Percentiles rank a stretch among this genome's conserved stretches.
Evolutionary conservation across 2,329 filamentous ascomycete genomes (phyloP).

Genomic region (Fusarium sp.): DNA sequence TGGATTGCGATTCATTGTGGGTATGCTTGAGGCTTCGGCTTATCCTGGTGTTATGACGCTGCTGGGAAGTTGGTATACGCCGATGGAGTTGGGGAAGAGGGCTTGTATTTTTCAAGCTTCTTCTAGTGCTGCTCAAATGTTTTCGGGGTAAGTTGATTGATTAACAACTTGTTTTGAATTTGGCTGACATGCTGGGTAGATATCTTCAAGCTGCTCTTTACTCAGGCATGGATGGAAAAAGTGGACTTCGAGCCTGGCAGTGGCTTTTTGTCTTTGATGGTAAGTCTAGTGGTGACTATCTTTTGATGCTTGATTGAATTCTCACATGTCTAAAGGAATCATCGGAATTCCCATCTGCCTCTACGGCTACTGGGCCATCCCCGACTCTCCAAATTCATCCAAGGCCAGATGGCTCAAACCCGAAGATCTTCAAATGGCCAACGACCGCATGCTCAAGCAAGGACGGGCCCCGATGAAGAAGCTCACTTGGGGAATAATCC

Average conservation of each 20-base stretch:
- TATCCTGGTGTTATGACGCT: slow-evolving; percentile 50
- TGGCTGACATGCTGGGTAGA: background rate
- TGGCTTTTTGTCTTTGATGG: slow-evolving; percentile 61
- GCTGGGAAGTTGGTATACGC: slow-evolving; percentile 54
- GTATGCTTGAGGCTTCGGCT: slow-evolving; percentile 48
- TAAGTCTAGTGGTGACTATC: background rate
- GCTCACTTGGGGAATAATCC: slow-evolving; percentile 42
- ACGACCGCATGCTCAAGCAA: slow-evolving; percentile 43
- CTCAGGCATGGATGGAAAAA: slow-evolving; percentile 49
- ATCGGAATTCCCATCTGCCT: slow-evolving; percentile 47
- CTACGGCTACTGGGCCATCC: slow-evolving; percentile 48
- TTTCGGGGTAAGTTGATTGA: slow-evolving; percentile 44
- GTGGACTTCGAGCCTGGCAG: slow-evolving; percentile 54
- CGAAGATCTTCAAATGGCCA: slow-evolving; percentile 42
- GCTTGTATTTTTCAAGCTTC: slow-evolving; percentile 54
- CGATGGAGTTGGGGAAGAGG: slow-evolving; percentile 53
- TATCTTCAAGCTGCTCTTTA: slow-evolving; percentile 56
- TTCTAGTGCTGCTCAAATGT: slow-evolving; percentile 52
- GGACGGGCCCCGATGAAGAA: slow-evolving; percentile 46
- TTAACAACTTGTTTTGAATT: fast-evolving
- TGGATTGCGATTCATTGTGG: slow-evolving; percentile 54
- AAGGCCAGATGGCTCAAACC: slow-evolving; percentile 44
- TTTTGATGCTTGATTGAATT: background rate
- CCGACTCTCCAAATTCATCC: slow-evolving; percentile 42
- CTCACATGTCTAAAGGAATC: slow-evolving; percentile 16